Evolutionary conservation across 768 basidiomycete species (phyloP), one percentile per base, ranked within the genome.

Genomic region (Psilocybe subaeruginosa): DNA sequence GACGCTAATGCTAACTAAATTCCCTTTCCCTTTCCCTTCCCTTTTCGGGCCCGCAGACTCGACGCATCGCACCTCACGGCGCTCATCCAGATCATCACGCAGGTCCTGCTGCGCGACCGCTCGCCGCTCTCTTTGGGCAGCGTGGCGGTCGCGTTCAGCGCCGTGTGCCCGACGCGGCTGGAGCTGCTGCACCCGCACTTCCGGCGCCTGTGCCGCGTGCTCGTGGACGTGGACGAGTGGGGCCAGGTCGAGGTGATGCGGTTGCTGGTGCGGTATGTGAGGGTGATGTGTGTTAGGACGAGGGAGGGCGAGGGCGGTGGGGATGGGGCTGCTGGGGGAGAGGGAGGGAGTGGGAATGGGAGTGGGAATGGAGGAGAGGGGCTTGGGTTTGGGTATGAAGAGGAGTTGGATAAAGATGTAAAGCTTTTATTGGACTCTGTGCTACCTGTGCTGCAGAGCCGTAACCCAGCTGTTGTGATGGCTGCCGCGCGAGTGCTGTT

Each of bases 161-260:
- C 85, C 0, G 84, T 98, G n/a, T 95, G 93, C 69, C 93, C 95
- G 0, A 89, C 90, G 14, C 83, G 90, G 48, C 82, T 96, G 11
- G 94, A 97, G 69, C 85, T 97, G 11, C 74, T 99, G 1, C 97
- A 99, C 69, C 82, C 83, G 16, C 92, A 97, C 66, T 99, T 92
- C 68, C 82, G 96, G 23, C 86, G 92, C 29, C 78, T 95, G 31
- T 97, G 95, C 70, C 82, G 83, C 46, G 78, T 91, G n/a, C 77
- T 99, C 2, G 82, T 94, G 35, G 95, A 99, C 68, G 88, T 90
- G 3, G 97, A 99, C 68, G 97, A 97, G 72, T 99, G 97, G 97
- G 95, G 95, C 0, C 97, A 98, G 73, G 85, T 91, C 5, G 85
- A 89, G 49, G 73, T 95, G 17, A 80, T 97, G 62, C 83, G 89